Evolutionary conservation across 768 basidiomycete genomes (phyloP).

Genomic region (Rhizopogon rudus): DNA sequence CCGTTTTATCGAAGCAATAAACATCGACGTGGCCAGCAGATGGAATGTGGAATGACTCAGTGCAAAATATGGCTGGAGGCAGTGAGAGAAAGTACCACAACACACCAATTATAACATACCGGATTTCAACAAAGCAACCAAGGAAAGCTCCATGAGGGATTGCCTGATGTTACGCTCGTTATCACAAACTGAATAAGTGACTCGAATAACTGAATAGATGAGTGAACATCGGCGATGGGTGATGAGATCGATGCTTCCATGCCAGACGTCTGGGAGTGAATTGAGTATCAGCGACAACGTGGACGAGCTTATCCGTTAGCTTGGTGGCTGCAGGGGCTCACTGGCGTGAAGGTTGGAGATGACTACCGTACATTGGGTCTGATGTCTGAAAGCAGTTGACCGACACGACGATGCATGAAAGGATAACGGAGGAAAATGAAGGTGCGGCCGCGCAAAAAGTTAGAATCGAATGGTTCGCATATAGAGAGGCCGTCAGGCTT

Average conservation of each 20-base stretch:
- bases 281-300: conserved; percentile 24
- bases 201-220: conserved; percentile 42
- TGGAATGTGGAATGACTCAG: conserved; percentile 97
- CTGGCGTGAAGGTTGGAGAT: not conserved
- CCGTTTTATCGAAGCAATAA: conserved; percentile 99
- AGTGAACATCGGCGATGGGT: too few relatives aligned
- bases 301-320: conserved; percentile 29
- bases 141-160: conserved; percentile 38
- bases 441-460: conserved; percentile 21
- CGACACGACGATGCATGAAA: conserved; percentile 23
- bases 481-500: too few relatives aligned
- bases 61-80: conserved; percentile 89
- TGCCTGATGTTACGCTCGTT: conserved; percentile 46
- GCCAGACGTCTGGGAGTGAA: conserved; percentile 15
- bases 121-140: conserved; percentile 90
- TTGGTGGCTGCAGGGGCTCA: conserved; percentile 4
- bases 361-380: conserved; percentile 8
- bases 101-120: conserved; percentile 43
- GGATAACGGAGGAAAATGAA: conserved; percentile 15
- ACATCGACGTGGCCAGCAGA: conserved; percentile 94
- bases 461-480: too few relatives aligned
- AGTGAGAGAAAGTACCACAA: not conserved
- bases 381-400: conserved; percentile 16
- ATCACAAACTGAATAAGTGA: conserved; percentile 44
- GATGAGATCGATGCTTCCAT: conserved; percentile 26